Evolutionary conservation across 192 early-diverging fungal species (phyloP).

Genomic region (Dispira simplex): DNA sequence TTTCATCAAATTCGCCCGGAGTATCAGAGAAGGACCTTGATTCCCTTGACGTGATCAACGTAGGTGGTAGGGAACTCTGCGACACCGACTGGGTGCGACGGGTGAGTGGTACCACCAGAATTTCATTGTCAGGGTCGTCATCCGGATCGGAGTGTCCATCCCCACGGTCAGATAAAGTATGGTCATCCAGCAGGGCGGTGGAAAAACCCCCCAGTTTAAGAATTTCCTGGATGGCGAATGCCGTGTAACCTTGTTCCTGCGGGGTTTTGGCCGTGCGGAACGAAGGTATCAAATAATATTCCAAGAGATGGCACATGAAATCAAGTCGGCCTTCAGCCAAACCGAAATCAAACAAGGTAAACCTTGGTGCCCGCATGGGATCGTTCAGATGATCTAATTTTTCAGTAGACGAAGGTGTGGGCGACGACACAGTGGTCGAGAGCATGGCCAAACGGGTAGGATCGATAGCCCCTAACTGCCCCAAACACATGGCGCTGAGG

Average conservation of each 20-base stretch:
- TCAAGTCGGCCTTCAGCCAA: slow-evolving; percentile 18
- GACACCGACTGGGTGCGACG: not conserved
- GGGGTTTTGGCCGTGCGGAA: slow-evolving; percentile 27
- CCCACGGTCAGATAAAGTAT: no score
- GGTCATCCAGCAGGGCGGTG: slow-evolving; percentile 13
- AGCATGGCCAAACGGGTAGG: slow-evolving; percentile 31
- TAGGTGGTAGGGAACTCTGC: not conserved
- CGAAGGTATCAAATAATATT: slow-evolving; percentile 39
- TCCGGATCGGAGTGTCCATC: not conserved
- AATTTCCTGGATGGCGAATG: slow-evolving; percentile 37
- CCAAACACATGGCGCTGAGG: slow-evolving; percentile 30
- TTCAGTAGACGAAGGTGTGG: not conserved
- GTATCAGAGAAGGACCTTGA: not conserved
- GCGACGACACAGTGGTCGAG: not conserved
- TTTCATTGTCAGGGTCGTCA: not conserved
- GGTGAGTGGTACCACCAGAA: not conserved
- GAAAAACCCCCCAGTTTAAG: slow-evolving; percentile 32
- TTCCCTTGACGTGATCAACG: not conserved
- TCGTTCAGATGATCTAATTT: slow-evolving; percentile 9
- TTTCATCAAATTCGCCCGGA: not conserved
- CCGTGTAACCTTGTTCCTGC: slow-evolving; percentile 24
- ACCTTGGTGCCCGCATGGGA: slow-evolving; percentile 13
- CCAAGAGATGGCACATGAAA: slow-evolving; percentile 46
- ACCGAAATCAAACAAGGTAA: slow-evolving; percentile 15
- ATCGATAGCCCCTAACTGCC: slow-evolving; percentile 51